Conservation (phyloP, 768 basidiomycete species). For the Calvatia gigantea region DNA sequence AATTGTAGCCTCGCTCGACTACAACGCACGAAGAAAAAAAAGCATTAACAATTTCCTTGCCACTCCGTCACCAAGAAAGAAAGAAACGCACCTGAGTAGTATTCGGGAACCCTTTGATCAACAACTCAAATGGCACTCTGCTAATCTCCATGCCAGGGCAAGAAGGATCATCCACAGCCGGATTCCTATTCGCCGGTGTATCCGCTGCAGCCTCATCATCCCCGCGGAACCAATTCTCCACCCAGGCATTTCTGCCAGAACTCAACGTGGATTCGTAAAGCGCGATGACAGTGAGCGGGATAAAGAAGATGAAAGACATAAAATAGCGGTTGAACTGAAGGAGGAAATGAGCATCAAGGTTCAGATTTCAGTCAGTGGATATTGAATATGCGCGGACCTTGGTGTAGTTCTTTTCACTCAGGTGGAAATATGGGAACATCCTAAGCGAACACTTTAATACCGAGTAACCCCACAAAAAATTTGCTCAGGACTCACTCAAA, state of each 20-base stretch:
- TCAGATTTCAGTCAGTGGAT: not conserved
- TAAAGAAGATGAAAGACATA: conserved; percentile 79
- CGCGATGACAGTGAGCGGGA: conserved; percentile 73
- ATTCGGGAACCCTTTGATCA: conserved; percentile 73
- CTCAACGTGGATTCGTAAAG: conserved; percentile 65
- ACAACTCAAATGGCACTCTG: conserved; percentile 63
- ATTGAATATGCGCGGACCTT: conserved; percentile 31
- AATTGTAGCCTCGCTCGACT: conserved; percentile 73
- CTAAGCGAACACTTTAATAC: conserved; percentile 26
- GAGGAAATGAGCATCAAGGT: conserved; percentile 6
- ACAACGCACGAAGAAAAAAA: conserved; percentile 3
- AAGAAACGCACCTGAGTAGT: conserved; percentile 52
- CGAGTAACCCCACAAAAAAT: not conserved
- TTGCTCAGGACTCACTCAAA: conserved; percentile 62
- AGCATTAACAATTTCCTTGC: not conserved
- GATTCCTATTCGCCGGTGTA: conserved; percentile 51
- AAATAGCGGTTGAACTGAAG: conserved; percentile 68
- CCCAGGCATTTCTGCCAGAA: conserved; percentile 51
- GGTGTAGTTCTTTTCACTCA: conserved; percentile 55
- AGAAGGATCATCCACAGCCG: conserved; percentile 53
- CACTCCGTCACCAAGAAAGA: not conserved
- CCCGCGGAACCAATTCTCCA: conserved; percentile 63
- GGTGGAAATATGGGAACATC: conserved; percentile 34
- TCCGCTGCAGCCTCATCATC: conserved; percentile 59
- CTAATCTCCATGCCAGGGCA: conserved; percentile 61